Conservation (phyloP, 148 eudicot species). For the Nepenthes gracilis region DNA sequence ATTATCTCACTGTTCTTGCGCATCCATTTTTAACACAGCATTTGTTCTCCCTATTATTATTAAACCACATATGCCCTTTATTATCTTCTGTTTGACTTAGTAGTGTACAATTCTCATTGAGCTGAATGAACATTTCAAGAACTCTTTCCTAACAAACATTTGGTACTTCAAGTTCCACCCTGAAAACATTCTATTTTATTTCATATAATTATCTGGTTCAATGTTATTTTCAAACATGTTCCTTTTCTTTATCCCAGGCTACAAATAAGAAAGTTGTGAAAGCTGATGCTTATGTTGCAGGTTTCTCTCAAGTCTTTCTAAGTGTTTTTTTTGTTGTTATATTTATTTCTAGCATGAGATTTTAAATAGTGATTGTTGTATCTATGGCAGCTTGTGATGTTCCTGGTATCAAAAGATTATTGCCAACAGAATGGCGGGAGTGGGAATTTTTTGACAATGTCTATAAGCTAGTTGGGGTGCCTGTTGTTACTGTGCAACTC, state of each 20-base stretch:
- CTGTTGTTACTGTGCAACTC: constrained; percentile 96
- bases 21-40: no score
- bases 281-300: constrained; percentile 99
- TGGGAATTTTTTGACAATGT: constrained; percentile 73
- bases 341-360: background rate
- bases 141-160: no score
- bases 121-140: no score
- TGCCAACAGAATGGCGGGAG: constrained; percentile 78
- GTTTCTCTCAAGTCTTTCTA: constrained; percentile 24
- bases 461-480: constrained; percentile 88
- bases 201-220: no score
- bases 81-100: no score
- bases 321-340: background rate
- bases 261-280: constrained; percentile 77
- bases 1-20: no score
- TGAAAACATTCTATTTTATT: no score
- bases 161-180: no score
- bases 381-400: constrained; percentile 83
- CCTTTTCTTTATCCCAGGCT: constrained; percentile 44
- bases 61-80: no score
- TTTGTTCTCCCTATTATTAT: no score
- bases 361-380: constrained; percentile 3
- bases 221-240: no score
- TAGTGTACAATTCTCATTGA: no score
- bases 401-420: constrained; percentile 91